A percentile compares a stretch with the other conserved stretches of the same genome.
Evolutionary conservation across 768 basidiomycete species (phyloP).

Genomic region (Psilocybe azurescens): DNA sequence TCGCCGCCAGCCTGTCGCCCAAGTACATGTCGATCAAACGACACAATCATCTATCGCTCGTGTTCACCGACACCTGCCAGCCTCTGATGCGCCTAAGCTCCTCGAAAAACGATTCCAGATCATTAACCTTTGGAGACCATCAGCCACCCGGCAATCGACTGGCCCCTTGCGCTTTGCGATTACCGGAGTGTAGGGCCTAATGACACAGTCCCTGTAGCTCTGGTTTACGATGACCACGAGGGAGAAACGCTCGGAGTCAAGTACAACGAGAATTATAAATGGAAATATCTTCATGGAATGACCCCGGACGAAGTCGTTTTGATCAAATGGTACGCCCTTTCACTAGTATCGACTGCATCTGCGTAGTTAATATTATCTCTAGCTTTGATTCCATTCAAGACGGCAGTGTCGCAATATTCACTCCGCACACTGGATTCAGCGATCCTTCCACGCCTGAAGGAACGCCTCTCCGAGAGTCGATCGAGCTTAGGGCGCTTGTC

Average conservation of each 20-base stretch:
- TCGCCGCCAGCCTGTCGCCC: constrained; percentile 50
- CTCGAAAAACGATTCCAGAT: constrained; percentile 58
- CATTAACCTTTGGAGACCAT: constrained; percentile 70
- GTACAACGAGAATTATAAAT: constrained; percentile 51
- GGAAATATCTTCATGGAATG: constrained; percentile 54
- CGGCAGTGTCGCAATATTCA: constrained; percentile 55
- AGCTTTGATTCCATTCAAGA: constrained; percentile 42
- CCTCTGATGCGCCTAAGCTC: constrained; percentile 46
- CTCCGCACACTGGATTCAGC: constrained; percentile 67
- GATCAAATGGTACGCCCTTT: constrained; percentile 44
- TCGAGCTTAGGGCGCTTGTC: constrained; percentile 67
- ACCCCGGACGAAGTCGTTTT: constrained; percentile 53
- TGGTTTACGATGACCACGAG: constrained; percentile 54
- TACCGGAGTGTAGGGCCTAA: constrained; percentile 47
- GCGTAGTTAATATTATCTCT: neutral
- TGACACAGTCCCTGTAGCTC: constrained; percentile 49
- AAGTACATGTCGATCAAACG: constrained; percentile 61
- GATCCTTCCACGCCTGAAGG: constrained; percentile 58
- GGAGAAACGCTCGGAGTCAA: constrained; percentile 57
- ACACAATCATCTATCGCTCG: constrained; percentile 45
- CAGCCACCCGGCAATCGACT: constrained; percentile 48
- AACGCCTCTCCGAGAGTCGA: constrained; percentile 57
- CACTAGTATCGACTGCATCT: neutral
- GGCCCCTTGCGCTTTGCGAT: constrained; percentile 58
- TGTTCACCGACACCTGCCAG: constrained; percentile 56